Conservation (phyloP, 2,329 filamentous ascomycete species). For the Aspergillus fructus region DNA sequence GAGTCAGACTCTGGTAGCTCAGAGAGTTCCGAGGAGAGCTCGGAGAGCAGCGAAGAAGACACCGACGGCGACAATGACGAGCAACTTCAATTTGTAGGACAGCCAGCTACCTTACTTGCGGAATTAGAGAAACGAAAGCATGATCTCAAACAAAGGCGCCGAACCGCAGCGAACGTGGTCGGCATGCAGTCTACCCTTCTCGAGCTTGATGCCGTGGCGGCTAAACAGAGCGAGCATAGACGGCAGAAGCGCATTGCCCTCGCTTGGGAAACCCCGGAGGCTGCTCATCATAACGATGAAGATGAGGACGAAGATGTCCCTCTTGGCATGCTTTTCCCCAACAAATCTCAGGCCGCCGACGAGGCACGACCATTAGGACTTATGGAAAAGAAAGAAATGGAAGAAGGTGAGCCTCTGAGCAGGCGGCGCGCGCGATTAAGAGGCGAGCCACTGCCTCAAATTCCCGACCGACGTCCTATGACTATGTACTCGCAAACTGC, state of each 20-base stretch:
- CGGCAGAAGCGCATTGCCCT: slow-evolving; percentile 77
- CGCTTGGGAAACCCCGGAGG: slow-evolving; percentile 73
- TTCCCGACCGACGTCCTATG: slow-evolving; percentile 31
- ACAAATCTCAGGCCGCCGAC: slow-evolving; percentile 32
- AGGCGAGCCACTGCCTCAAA: slow-evolving; percentile 50
- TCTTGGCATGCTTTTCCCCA: slow-evolving; percentile 73
- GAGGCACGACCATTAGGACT: slow-evolving; percentile 46
- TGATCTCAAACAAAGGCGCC: slow-evolving; percentile 77
- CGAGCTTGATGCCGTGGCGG: slow-evolving; percentile 84
- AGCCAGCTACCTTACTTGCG: slow-evolving; percentile 86
- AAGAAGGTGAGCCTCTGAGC: slow-evolving; percentile 89
- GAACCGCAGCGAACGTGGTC: slow-evolving; percentile 66
- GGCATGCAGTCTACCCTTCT: slow-evolving; percentile 91
- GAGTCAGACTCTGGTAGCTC: slow-evolving; percentile 14
- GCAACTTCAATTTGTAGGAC: slow-evolving; percentile 58
- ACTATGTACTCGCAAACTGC: slow-evolving; percentile 34
- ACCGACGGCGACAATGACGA: slow-evolving; percentile 40
- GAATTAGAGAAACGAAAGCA: slow-evolving; percentile 90
- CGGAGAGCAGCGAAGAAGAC: slow-evolving; percentile 14
- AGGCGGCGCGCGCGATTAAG: slow-evolving; percentile 72
- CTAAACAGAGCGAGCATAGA: slow-evolving; percentile 70
- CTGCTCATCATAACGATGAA: slow-evolving; percentile 37
- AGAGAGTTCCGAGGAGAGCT: slow-evolving; percentile 21
- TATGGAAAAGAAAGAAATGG: slow-evolving; percentile 71
- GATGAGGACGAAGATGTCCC: slow-evolving; percentile 82